A percentile compares a stretch with the other conserved stretches of the same genome.
These are phyloP conservation scores for Gnaphalium uliginosum DNA, from an alignment of 129 eudicot species.

Conservation along the genomic window DNA sequence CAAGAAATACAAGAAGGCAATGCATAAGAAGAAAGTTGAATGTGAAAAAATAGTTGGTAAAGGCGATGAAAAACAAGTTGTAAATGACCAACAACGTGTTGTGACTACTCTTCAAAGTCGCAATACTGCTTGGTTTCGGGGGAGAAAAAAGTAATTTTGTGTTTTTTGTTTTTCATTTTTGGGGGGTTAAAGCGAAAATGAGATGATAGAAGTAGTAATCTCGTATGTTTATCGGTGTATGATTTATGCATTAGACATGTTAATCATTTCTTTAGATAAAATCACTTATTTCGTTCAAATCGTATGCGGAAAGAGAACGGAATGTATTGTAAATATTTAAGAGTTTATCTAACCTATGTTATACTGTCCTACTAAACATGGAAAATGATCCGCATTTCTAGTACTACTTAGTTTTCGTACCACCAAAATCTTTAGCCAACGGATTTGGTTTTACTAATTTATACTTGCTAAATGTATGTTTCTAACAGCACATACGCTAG, in stretches of 20 bases:
- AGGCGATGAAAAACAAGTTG: conserved; percentile 21
- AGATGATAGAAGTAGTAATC: not conserved
- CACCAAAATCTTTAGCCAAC: no score
- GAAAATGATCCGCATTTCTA: no score
- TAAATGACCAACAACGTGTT: conserved; percentile 23
- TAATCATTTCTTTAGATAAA: no score
- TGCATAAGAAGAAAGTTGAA: conserved; percentile 28
- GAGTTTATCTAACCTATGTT: no score
- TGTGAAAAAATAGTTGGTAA: conserved; percentile 15
- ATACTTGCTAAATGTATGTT: no score
- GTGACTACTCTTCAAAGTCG: conserved; percentile 31
- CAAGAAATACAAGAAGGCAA: conserved; percentile 32
- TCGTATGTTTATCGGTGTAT: not conserved
- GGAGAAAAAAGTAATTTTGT: conserved; percentile 33
- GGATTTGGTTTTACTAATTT: no score
- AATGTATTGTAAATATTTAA: no score
- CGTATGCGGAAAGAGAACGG: not conserved
- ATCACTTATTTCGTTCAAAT: no score
- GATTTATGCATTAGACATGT: not conserved
- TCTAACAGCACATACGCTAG: no score
- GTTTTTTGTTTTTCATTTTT: no score
- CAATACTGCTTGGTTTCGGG: conserved; percentile 36
- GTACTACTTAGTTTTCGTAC: no score
- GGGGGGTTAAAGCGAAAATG: not conserved
- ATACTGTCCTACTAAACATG: no score